Evolutionary conservation across 805 yeast genomes (phyloP), one percentile per base, ranked within the genome.

Genomic region (Kodamaea sagamina): DNA sequence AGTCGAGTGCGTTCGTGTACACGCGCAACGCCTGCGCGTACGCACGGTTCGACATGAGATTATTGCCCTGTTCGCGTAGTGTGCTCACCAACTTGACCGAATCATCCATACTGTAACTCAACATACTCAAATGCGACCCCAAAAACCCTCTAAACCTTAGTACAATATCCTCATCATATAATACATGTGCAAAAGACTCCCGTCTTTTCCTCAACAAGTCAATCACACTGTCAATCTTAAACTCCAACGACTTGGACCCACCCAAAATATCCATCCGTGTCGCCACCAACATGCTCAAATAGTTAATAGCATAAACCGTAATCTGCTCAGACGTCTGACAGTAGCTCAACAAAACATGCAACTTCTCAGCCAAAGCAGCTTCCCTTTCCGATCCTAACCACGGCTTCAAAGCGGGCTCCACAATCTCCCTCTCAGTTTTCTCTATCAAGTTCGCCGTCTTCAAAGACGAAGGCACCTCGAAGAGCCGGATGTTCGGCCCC

Each of bases 41-140:
- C 4, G 68, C 59, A 42, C 52, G 51, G 43, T 58, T 62, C 3
- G 58, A 41, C 73, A 68, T 65, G 22, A 68, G 50, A 47, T 68
- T 69, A 51, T 70, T 70, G 11, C 71, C 75, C 39, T 57, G 62
- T 44, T 70, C 75, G 35, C 74, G 50, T n/a, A 67, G 52, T 44
- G 46, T 48, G 31, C 34, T 29, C 3, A 60, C 44, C 27, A 32
- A 11, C 12, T 41, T 12, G 5, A 19, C 25, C n/a, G 22, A 29
- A 3, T 37, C 21, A 10, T 36, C 31, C 2, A 31, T 21, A 12
- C 27, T 28, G 17, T 15, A 34, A 9, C 13, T 24, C n/a, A 36
- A 12, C 34, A 44, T 29, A 6, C 29, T 19, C 27, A 44, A 10
- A 16, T 44, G 37, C 11, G 36, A 26, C 5, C 18, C n/a, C 38